Evolutionary conservation across 2,329 filamentous ascomycete species (phyloP).

Genomic region (Aspergillus novofumigatus): DNA sequence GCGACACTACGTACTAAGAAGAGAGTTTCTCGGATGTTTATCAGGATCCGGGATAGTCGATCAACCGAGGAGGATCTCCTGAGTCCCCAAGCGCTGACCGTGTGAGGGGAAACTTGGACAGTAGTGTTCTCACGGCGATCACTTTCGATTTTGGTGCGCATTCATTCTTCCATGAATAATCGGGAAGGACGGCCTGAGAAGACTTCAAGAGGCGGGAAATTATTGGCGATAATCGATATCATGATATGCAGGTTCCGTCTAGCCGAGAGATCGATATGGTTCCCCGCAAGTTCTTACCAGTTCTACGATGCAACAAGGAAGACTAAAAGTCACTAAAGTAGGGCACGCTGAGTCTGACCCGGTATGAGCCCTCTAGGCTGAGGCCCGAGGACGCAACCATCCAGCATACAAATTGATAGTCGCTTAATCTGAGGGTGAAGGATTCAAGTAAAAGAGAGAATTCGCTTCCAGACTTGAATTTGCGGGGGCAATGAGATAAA

Average conservation of each 20-base stretch:
- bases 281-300: neutral
- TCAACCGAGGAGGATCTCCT: neutral
- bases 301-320: neutral
- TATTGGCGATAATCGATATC: neutral
- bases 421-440: neutral
- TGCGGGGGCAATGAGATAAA: neutral
- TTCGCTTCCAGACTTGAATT: neutral
- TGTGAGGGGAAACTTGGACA: neutral
- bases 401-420: neutral
- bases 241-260: neutral
- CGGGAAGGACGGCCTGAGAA: neutral
- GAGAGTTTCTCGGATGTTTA: conserved; percentile 2
- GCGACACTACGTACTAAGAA: neutral
- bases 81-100: neutral
- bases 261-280: neutral
- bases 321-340: neutral
- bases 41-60: conserved; percentile 1
- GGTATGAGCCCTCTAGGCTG: neutral
- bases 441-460: neutral
- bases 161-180: neutral
- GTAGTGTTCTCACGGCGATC: neutral
- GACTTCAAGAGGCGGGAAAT: neutral
- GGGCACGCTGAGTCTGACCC: neutral
- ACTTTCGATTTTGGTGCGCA: neutral
- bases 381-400: neutral